Percentiles rank a stretch among this genome's conserved stretches.
Conservation (phyloP, 129 eudicot species). For the Artemisia tridentata region DNA sequence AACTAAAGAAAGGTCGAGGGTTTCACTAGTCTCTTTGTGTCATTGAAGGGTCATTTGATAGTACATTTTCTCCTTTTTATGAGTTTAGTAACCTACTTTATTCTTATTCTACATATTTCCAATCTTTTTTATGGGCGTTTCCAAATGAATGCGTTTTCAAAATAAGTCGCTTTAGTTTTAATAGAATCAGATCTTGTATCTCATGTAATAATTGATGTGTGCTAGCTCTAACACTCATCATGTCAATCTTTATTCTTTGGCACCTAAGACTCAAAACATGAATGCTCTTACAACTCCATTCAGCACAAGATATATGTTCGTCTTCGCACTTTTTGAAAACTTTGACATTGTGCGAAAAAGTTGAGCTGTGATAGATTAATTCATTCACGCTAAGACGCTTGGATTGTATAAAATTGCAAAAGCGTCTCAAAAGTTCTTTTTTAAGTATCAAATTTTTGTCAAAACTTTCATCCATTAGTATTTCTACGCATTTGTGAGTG, state of each 20-base stretch:
- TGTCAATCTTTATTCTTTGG: not conserved
- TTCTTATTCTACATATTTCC: conserved; percentile 19
- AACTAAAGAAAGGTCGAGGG: not conserved
- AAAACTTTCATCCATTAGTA: too few species aligned
- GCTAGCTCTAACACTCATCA: too few species aligned
- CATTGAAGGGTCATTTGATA: conserved; percentile 24
- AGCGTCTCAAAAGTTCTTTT: too few species aligned
- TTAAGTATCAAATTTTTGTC: too few species aligned
- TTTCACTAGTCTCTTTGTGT: conserved; percentile 12
- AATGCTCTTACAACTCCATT: not conserved
- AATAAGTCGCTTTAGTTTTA: not conserved
- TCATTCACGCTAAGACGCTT: too few species aligned
- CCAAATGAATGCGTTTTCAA: not conserved
- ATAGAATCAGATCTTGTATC: not conserved
- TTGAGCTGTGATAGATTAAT: too few species aligned
- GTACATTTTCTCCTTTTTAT: not conserved
- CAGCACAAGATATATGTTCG: too few species aligned
- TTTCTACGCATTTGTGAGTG: too few species aligned
- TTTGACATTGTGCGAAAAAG: too few species aligned
- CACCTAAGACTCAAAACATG: not conserved
- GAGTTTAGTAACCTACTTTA: conserved; percentile 14
- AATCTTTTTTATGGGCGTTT: not conserved
- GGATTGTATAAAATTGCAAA: too few species aligned
- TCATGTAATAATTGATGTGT: not conserved
- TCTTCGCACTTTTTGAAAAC: too few species aligned